Evolutionary conservation across 305 asterid species (phyloP).

Genomic region (Solanum hybrid): DNA sequence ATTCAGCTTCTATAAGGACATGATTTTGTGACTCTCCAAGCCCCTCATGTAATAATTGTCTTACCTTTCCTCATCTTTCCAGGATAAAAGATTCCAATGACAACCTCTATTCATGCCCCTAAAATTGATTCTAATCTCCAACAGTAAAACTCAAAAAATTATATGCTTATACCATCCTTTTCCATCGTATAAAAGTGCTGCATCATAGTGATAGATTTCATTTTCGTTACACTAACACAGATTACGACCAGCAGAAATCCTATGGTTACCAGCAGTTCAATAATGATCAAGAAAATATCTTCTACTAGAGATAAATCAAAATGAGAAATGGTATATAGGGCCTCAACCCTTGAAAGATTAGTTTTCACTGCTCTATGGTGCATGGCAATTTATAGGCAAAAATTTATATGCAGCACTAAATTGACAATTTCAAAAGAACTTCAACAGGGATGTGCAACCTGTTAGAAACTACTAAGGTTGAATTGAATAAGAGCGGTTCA

Average conservation of each 20-base stretch:
- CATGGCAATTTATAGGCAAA: not conserved
- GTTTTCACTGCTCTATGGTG: not conserved
- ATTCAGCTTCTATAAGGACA: no score
- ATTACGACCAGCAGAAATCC: not conserved
- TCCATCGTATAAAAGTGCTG: not conserved
- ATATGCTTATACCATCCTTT: not conserved
- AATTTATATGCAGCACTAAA: not conserved
- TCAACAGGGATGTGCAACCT: not conserved
- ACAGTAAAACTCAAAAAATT: not conserved
- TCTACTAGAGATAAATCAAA: not conserved
- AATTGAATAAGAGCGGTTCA: not conserved
- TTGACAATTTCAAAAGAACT: not conserved
- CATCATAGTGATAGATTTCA: not conserved
- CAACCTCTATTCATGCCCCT: not conserved
- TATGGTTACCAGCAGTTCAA: not conserved
- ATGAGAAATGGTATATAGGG: not conserved
- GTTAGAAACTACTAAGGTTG: not conserved
- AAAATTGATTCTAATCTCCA: not conserved
- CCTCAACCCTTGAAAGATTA: not conserved
- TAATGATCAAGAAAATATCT: not conserved
- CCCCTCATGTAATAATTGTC: slow-evolving; percentile 29
- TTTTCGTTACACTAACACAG: not conserved
- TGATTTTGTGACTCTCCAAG: slow-evolving; percentile 22
- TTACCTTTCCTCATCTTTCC: slow-evolving; percentile 55
- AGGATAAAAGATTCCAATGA: slow-evolving; percentile 18